A percentile compares a stretch with the other conserved stretches of the same genome.
These are phyloP conservation scores for Calonectria pseudoreteaudii DNA, from an alignment of 2,329 filamentous ascomycete genomes.

Conservation along the genomic window DNA sequence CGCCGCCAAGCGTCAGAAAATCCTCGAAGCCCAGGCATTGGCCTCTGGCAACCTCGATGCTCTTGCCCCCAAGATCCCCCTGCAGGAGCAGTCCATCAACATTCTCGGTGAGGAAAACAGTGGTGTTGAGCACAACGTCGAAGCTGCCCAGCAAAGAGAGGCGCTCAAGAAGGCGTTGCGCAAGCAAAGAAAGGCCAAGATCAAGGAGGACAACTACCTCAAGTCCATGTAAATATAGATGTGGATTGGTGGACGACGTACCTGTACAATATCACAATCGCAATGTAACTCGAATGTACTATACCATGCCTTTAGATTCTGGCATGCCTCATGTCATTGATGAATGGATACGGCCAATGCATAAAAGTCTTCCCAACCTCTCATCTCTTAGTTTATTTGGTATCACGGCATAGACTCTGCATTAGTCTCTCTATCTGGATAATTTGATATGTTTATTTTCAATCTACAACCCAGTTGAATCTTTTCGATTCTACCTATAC, in stretches of 20 bases:
- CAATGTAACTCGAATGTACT: slow-evolving; percentile 41
- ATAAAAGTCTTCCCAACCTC: background rate
- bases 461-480: slow-evolving; percentile 29
- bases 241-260: slow-evolving; percentile 22
- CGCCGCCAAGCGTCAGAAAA: slow-evolving; percentile 73
- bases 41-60: slow-evolving; percentile 75
- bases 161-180: slow-evolving; percentile 79
- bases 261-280: slow-evolving; percentile 42
- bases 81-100: slow-evolving; percentile 84
- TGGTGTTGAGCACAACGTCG: slow-evolving; percentile 58
- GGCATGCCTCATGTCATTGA: slow-evolving; percentile 28
- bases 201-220: slow-evolving; percentile 89
- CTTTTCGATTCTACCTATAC: slow-evolving; percentile 19
- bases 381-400: background rate
- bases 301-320: slow-evolving; percentile 34
- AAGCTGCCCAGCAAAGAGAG: slow-evolving; percentile 64
- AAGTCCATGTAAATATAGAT: slow-evolving; percentile 73
- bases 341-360: background rate
- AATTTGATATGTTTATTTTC: slow-evolving; percentile 28
- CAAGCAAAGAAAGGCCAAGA: slow-evolving; percentile 78
- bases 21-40: slow-evolving; percentile 68
- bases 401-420: background rate
- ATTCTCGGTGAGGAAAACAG: slow-evolving; percentile 65
- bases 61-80: slow-evolving; percentile 75
- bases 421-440: background rate